Base-by-base conservation (phyloP, 106 monocot species). In the Triglochin maritima region DNA sequence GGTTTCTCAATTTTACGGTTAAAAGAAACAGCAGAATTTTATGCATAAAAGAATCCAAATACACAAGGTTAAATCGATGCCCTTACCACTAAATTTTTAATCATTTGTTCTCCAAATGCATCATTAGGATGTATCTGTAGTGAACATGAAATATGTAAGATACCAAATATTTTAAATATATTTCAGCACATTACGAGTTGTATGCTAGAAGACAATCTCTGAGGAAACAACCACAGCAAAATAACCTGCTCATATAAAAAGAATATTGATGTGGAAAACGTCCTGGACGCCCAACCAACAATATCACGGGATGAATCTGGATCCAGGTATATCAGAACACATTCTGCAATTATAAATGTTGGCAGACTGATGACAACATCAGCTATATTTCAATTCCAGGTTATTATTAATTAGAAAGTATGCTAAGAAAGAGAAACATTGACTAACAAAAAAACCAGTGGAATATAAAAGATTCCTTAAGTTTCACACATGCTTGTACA, bases 21-120 rank as follows among this genome's bases (percentile, higher is more conserved):
- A 29, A 29, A 29, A 29, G 29, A 29, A 29, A 29, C 29, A 29
- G 29, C 29, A 29, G 29, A 29, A 29, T 1, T 29, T 29, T 29
- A 29, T 29, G 29, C 29, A 29, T 29, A 29, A 0, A 29, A 29
- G 29, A 29, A 29, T 29, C 29, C 29, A 0, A 29, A 29, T 29
- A 29, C 29, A 29, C 29, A 29, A 29, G 29, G 29, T 29, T 29
- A 29, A 29, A 29, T 29, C 1, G 29, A 29, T 43, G 41, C 42
- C 7, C 9, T n/a, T 79, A 96, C 95, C 88, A 90, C 95, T 56
- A 96, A 72, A 64, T 96, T 96, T 74, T 52, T 96, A 50, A 96
- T 96, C 95, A 96, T 96, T 71, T 96, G 95, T 50, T 96, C 79
- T 14, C 95, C 95, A 86, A 96, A 96, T 49, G 95, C 90, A 90